Percentiles rank a stretch among this genome's conserved stretches.
phyloP scores from a whole-genome alignment of 1,139 yeast genomes.

The Taphrina sp. region DNA sequence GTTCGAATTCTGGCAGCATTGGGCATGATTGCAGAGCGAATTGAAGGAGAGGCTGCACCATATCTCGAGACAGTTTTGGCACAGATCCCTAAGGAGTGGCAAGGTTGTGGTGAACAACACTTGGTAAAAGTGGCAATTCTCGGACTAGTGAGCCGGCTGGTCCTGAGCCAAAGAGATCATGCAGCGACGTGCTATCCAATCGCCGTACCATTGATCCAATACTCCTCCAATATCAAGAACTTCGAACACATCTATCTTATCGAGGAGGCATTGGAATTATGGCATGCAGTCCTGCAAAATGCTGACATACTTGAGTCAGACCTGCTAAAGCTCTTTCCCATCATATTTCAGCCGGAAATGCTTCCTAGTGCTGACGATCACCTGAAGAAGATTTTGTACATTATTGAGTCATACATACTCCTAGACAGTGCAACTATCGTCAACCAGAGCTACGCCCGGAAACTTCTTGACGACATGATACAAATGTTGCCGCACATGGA shows the following conservation, averaged over 20 bases:
- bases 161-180: conserved; percentile 60
- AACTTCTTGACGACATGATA: conserved; percentile 38
- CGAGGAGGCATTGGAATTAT: conserved; percentile 86
- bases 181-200: conserved; percentile 62
- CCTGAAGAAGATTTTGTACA: conserved; percentile 54
- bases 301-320: conserved; percentile 46
- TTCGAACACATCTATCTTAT: conserved; percentile 62
- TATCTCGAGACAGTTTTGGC: conserved; percentile 53
- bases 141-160: conserved; percentile 65
- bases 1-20: conserved; percentile 65
- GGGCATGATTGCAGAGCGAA: conserved; percentile 60
- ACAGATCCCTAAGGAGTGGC: conserved; percentile 76
- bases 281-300: conserved; percentile 70
- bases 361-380: conserved; percentile 70
- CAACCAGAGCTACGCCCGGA: conserved; percentile 40
- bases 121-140: conserved; percentile 66
- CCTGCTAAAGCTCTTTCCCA: conserved; percentile 51
- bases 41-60: conserved; percentile 42
- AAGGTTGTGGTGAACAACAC: conserved; percentile 58
- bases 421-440: conserved; percentile 50
- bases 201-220: conserved; percentile 62
- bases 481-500: conserved; percentile 36
- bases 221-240: conserved; percentile 63
- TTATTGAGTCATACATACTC: conserved; percentile 69
- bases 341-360: conserved; percentile 44